phyloP scores from a whole-genome alignment of 2,329 filamentous ascomycete genomes.

The Trichoderma koningii region DNA sequence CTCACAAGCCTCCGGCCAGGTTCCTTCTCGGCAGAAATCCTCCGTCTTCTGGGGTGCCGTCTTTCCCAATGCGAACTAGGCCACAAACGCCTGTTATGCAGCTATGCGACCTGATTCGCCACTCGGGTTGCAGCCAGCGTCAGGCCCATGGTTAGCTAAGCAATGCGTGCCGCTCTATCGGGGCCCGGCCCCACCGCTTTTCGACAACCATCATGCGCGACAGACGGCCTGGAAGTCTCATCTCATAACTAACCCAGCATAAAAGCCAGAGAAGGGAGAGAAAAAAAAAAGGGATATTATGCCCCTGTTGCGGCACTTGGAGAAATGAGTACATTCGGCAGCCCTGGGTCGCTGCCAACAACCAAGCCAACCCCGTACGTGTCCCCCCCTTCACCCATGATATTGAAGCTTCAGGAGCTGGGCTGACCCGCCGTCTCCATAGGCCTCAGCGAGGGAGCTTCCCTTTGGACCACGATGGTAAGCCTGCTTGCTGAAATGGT shows the following conservation, averaged over 20 bases:
- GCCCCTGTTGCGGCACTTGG: constrained; percentile 17
- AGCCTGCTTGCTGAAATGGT: constrained; percentile 29
- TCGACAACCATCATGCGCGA: constrained; percentile 17
- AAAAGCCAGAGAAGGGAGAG: background rate
- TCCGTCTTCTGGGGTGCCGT: constrained; percentile 1
- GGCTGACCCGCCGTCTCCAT: constrained; percentile 24
- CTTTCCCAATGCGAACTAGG: background rate
- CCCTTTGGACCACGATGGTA: constrained; percentile 88
- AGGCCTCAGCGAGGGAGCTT: constrained; percentile 93
- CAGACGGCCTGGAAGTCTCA: constrained; percentile 10
- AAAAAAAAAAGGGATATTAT: constrained; percentile 16
- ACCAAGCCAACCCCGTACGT: constrained; percentile 70
- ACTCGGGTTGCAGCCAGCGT: background rate
- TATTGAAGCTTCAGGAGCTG: constrained; percentile 20
- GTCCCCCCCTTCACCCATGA: constrained; percentile 30
- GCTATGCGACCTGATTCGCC: constrained; percentile 21
- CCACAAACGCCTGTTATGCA: constrained; percentile 7
- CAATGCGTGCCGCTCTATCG: constrained; percentile 23
- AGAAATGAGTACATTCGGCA: constrained; percentile 66
- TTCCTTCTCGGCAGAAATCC: background rate
- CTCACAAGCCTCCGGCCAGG: background rate
- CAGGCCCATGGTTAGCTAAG: constrained; percentile 9
- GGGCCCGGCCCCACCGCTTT: constrained; percentile 21
- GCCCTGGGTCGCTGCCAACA: constrained; percentile 66
- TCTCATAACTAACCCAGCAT: background rate